Evolutionary conservation across 192 early-diverging fungal genomes (phyloP).

Genomic region (Backusella macrospora): DNA sequence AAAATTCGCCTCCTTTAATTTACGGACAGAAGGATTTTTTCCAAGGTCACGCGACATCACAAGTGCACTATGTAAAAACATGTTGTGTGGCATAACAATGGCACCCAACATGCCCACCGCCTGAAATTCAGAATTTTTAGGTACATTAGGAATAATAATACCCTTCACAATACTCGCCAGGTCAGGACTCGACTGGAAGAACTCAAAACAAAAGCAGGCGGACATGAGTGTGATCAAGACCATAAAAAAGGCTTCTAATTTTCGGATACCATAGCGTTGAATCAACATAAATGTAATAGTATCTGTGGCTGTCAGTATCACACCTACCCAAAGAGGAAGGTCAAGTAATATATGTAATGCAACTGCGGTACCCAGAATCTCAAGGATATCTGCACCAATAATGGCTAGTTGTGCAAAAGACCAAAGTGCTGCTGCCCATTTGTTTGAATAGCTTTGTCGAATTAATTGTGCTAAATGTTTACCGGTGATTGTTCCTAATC

Average conservation of each 20-base stretch:
- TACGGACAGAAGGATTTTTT: constrained; percentile 25
- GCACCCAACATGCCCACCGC: constrained; percentile 74
- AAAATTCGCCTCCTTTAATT: constrained; percentile 70
- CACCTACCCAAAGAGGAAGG: constrained; percentile 71
- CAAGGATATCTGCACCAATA: constrained; percentile 72
- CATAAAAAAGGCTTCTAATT: constrained; percentile 76
- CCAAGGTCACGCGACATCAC: constrained; percentile 58
- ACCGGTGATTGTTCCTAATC: constrained; percentile 67
- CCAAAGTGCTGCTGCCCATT: constrained; percentile 54
- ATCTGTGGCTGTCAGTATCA: constrained; percentile 76
- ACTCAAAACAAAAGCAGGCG: constrained; percentile 75
- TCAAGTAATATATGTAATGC: constrained; percentile 79
- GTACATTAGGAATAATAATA: constrained; percentile 56
- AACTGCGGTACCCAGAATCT: constrained; percentile 89
- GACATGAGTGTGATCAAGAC: constrained; percentile 73
- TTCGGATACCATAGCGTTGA: constrained; percentile 63
- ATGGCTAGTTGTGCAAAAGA: constrained; percentile 65
- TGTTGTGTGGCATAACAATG: constrained; percentile 89
- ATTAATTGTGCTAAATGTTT: constrained; percentile 63
- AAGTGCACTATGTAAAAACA: constrained; percentile 83
- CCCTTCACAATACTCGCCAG: constrained; percentile 51
- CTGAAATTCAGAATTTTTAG: constrained; percentile 58
- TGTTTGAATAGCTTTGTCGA: constrained; percentile 50
- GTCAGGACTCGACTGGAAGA: constrained; percentile 56
- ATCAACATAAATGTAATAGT: constrained; percentile 77